phyloP scores from a whole-genome alignment of 768 basidiomycete genomes.

The Kwoniella heveanensis region DNA sequence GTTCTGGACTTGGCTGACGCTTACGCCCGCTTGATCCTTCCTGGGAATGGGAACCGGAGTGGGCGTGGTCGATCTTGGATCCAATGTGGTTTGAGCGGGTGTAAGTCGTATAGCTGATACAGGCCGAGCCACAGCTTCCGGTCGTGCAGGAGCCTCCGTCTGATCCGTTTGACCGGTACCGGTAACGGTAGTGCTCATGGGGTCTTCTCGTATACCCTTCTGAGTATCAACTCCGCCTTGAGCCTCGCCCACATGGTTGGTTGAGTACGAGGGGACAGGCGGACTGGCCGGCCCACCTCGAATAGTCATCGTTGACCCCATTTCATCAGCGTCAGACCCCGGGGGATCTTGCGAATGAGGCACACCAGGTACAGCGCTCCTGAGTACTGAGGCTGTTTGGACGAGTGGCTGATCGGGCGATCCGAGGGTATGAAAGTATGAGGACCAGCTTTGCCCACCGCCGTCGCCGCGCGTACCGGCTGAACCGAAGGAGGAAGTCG shows the following conservation, averaged over 20 bases:
- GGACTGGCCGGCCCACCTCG: constrained; percentile 6
- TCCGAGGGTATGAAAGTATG: constrained; percentile 2
- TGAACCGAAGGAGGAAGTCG: constrained; percentile 21
- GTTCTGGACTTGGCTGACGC: background rate
- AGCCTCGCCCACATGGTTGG: no score
- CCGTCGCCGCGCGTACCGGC: background rate
- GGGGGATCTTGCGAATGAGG: background rate
- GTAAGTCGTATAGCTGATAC: background rate
- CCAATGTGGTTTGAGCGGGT: background rate
- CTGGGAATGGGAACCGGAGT: constrained; percentile 19
- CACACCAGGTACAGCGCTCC: constrained; percentile 24
- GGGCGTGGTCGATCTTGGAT: constrained; percentile 15
- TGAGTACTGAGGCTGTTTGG: constrained; percentile 24
- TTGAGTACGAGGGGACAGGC: background rate
- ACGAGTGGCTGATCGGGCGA: constrained; percentile 18
- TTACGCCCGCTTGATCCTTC: constrained; percentile 9
- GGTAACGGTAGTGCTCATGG: background rate
- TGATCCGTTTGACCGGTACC: no score
- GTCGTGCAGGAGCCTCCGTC: background rate
- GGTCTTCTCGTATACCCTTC: no score
- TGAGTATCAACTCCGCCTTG: no score
- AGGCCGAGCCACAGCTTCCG: background rate
- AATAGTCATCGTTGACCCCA: constrained; percentile 25
- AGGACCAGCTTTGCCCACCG: constrained; percentile 20
- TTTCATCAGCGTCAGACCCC: background rate